phyloP scores from a whole-genome alignment of 2,329 filamentous ascomycete species.

The Cladosporium velox region DNA sequence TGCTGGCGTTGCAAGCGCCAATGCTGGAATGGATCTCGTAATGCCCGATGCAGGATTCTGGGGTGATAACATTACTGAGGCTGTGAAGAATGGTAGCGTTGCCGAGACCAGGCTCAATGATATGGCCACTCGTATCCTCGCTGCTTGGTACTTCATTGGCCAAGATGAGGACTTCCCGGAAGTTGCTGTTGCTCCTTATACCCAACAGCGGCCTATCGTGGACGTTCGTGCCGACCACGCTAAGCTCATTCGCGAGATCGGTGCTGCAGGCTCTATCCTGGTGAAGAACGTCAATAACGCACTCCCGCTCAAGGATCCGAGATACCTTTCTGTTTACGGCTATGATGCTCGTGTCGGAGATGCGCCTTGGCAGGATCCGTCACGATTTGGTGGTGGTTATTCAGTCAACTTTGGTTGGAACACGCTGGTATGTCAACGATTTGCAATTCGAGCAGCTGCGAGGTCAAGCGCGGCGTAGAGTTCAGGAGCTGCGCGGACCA shows the following conservation, averaged over 20 bases:
- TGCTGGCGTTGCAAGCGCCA: conserved; percentile 59
- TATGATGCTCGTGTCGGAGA: conserved; percentile 38
- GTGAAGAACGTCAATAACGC: conserved; percentile 65
- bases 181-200: conserved; percentile 26
- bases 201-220: conserved; percentile 52
- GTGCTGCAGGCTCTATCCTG: conserved; percentile 58
- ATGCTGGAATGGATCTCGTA: conserved; percentile 65
- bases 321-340: conserved; percentile 42
- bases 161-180: conserved; percentile 49
- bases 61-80: conserved; percentile 45
- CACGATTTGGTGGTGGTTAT: conserved; percentile 42
- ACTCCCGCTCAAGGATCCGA: conserved; percentile 52
- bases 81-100: conserved; percentile 59
- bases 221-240: conserved; percentile 58
- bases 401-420: conserved; percentile 32
- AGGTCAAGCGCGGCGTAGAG: background rate
- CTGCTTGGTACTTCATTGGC: conserved; percentile 58
- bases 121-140: conserved; percentile 56
- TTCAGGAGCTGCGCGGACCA: background rate
- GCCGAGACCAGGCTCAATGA: conserved; percentile 57
- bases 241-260: conserved; percentile 52
- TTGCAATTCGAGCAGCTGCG: background rate
- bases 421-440: background rate
- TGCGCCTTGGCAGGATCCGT: conserved; percentile 41
- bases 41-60: conserved; percentile 54